phyloP scores from a whole-genome alignment of 2,329 filamentous ascomycete species.

The Amauroascus niger region DNA sequence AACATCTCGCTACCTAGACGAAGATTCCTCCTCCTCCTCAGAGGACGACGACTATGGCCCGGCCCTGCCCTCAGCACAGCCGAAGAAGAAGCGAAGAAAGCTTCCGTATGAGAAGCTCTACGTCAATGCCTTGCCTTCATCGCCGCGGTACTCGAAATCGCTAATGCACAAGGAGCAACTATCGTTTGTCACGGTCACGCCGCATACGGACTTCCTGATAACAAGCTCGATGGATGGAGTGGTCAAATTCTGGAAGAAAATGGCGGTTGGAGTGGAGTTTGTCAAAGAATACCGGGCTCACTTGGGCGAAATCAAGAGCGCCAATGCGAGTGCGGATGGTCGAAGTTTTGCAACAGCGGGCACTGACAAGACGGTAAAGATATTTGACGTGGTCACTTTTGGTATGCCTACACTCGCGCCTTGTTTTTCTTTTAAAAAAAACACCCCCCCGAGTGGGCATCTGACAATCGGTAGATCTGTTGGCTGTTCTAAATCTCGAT shows the following conservation, averaged over 20 bases:
- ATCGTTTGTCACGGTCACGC: slow-evolving; percentile 77
- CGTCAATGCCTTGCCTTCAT: slow-evolving; percentile 74
- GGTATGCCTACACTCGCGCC: slow-evolving; percentile 32
- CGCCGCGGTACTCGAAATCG: slow-evolving; percentile 79
- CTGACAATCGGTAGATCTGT: slow-evolving; percentile 48
- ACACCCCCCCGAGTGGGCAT: not conserved
- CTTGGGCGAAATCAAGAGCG: slow-evolving; percentile 68
- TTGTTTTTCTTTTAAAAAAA: not conserved
- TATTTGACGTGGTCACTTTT: slow-evolving; percentile 67
- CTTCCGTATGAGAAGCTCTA: slow-evolving; percentile 94
- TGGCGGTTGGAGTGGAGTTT: slow-evolving; percentile 81
- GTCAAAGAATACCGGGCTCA: slow-evolving; percentile 97
- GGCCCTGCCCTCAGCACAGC: slow-evolving; percentile 69
- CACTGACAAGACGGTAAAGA: slow-evolving; percentile 39
- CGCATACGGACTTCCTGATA: slow-evolving; percentile 86
- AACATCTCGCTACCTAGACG: slow-evolving; percentile 8
- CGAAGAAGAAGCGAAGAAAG: slow-evolving; percentile 82
- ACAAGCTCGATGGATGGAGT: slow-evolving; percentile 91
- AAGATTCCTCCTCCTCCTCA: slow-evolving; percentile 66
- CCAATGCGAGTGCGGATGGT: slow-evolving; percentile 80
- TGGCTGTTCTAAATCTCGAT: slow-evolving; percentile 71
- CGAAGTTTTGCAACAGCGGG: slow-evolving; percentile 88
- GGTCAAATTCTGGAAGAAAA: slow-evolving; percentile 99
- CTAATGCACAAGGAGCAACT: slow-evolving; percentile 98
- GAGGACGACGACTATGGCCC: slow-evolving; percentile 90